Evolutionary conservation across 129 eudicot genomes (phyloP), one percentile per base, ranked within the genome.

Genomic region (Escallonia herrerae): DNA sequence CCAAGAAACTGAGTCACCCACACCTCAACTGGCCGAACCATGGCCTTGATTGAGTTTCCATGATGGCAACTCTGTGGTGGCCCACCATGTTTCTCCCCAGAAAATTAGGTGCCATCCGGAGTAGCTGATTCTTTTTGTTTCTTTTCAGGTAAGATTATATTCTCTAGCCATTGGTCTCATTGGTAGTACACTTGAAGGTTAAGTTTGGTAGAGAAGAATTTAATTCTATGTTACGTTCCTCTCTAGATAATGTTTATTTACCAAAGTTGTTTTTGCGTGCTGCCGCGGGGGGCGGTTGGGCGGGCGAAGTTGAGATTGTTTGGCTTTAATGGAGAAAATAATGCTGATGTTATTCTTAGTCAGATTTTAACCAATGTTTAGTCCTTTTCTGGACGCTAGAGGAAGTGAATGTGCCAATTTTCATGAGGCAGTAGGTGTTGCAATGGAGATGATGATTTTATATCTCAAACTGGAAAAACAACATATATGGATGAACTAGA

Each of bases 1-100:
- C 56, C 51, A 53, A 56, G 48, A 70, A 70, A 58, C 38, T 61
- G 84, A 75, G 68, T 60, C 81, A 72, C 38, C 37, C 74, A 60
- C 81, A 76, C 63, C 68, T 72, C 79, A 76, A 22, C 62, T 76
- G 63, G 72, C 85, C 72, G 50, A 75, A 72, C 72, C 58, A 58
- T 45, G 68, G 70, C 44, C 39, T 72, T 42, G 43, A 22, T 22
- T 22, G 33, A 22, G 60, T 56, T 63, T 47, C 8, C 14, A 15
- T 59, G 59, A 43, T 66, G 65, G 68, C 46, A 12, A 66, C 43
- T 69, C 40, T 56, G 67, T 63, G 73, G 76, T 65, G 70, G 58
- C 70, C 65, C 77, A 56, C 53, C 65, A 43, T 33, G 56, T 45
- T 45, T 51, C 57, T 51, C 57, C 69, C 56, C 1, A 15, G 62